These are phyloP conservation scores for Saccharum spontaneum DNA, from an alignment of 176 grass and related monocot species.

Conservation along the genomic window DNA sequence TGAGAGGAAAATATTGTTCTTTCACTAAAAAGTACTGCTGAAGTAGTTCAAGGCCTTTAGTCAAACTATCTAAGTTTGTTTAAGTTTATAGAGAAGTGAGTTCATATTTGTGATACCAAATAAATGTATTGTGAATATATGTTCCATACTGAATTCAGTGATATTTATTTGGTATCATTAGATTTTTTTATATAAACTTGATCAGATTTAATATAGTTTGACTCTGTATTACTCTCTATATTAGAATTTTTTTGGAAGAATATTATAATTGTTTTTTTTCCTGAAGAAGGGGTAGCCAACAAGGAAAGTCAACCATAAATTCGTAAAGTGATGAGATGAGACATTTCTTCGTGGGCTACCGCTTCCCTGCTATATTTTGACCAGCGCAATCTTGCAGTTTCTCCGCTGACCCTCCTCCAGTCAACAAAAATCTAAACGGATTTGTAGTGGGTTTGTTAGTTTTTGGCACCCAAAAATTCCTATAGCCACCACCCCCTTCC, in stretches of 20 bases:
- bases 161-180: no score
- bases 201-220: neutral
- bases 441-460: neutral
- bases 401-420: neutral
- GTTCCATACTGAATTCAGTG: no score
- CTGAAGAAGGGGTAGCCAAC: neutral
- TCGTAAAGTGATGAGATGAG: neutral
- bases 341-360: neutral
- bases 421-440: conserved; percentile 21
- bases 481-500: neutral
- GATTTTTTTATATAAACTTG: neutral
- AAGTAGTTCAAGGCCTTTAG: no score
- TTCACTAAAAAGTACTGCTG: no score
- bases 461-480: neutral
- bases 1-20: no score
- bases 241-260: no score
- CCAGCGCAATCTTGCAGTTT: neutral
- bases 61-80: neutral
- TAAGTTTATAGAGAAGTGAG: neutral
- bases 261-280: neutral
- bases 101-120: neutral
- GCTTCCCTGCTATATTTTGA: neutral
- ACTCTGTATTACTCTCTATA: neutral
- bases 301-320: neutral
- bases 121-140: neutral